These are phyloP conservation scores for Vitellaria paradoxa DNA, from an alignment of 179 eudicot species.

Conservation along the genomic window DNA sequence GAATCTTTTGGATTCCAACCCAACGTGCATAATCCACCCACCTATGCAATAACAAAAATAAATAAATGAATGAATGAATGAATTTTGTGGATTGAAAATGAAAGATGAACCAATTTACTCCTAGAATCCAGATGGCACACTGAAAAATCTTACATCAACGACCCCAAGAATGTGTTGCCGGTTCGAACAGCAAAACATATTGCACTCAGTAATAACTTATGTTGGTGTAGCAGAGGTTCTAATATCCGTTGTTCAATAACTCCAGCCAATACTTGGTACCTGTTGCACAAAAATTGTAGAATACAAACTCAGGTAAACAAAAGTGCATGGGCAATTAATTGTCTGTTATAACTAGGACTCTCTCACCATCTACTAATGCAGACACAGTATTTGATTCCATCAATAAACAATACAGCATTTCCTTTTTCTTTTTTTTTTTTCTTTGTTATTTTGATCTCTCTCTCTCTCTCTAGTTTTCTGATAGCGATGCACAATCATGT, in stretches of 20 bases:
- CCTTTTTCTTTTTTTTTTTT: no score
- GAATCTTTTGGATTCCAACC: slow-evolving; percentile 66
- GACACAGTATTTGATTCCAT: no score
- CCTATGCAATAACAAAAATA: slow-evolving; percentile 33
- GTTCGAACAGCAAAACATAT: slow-evolving; percentile 84
- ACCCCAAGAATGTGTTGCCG: slow-evolving; percentile 91
- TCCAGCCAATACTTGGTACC: slow-evolving; percentile 89
- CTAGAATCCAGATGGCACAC: neutral
- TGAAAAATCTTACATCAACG: slow-evolving; percentile 56
- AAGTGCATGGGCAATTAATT: neutral
- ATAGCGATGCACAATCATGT: no score
- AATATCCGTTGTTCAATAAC: slow-evolving; percentile 74
- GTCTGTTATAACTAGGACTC: neutral
- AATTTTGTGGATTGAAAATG: slow-evolving; percentile 3
- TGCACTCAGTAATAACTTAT: slow-evolving; percentile 69
- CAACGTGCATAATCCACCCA: slow-evolving; percentile 98
- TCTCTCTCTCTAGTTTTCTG: no score
- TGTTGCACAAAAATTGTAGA: slow-evolving; percentile 16
- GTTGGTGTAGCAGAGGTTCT: slow-evolving; percentile 77
- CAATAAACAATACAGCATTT: no score
- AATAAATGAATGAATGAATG: slow-evolving; percentile 16
- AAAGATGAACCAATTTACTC: neutral
- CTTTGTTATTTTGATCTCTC: no score
- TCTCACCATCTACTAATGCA: no score
- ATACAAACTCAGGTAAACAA: no score